A percentile compares a stretch with the other conserved stretches of the same genome.
phyloP scores from a whole-genome alignment of 805 yeast genomes.

The Naumovozyma baii region DNA sequence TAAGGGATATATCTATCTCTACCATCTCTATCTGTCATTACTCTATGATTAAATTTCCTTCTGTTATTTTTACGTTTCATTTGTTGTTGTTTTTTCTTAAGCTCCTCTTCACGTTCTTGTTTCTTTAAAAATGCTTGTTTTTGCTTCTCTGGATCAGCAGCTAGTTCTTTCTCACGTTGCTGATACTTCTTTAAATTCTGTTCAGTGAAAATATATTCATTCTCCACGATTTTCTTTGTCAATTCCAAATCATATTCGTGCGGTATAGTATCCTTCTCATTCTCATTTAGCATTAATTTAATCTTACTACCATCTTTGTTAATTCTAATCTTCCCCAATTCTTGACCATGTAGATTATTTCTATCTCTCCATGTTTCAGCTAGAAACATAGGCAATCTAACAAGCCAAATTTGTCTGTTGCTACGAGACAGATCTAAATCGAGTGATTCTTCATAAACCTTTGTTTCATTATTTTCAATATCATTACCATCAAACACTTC shows the following conservation, averaged over 20 bases:
- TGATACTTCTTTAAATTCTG: slow-evolving; percentile 57
- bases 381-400: slow-evolving; percentile 78
- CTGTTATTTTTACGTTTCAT: slow-evolving; percentile 31
- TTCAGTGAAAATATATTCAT: slow-evolving; percentile 82
- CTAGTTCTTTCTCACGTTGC: slow-evolving; percentile 29
- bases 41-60: slow-evolving; percentile 28
- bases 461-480: slow-evolving; percentile 31
- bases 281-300: slow-evolving; percentile 46
- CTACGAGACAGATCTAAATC: slow-evolving; percentile 62
- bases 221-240: slow-evolving; percentile 69
- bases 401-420: slow-evolving; percentile 79
- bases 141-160: slow-evolving; percentile 31
- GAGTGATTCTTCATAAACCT: slow-evolving; percentile 50
- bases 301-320: slow-evolving; percentile 44
- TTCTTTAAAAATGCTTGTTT: slow-evolving; percentile 28
- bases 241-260: slow-evolving; percentile 74
- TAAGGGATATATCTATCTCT: slow-evolving; percentile 56
- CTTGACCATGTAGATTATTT: slow-evolving; percentile 56
- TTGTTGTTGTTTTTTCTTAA: slow-evolving; percentile 32
- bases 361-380: slow-evolving; percentile 72
- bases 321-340: slow-evolving; percentile 72
- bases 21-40: slow-evolving; percentile 33
- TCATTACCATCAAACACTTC: slow-evolving; percentile 39
- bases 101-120: slow-evolving; percentile 29
- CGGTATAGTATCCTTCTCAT: slow-evolving; percentile 52